Conservation (phyloP, 2,329 filamentous ascomycete genomes). For the Trichophyton rubrum region DNA sequence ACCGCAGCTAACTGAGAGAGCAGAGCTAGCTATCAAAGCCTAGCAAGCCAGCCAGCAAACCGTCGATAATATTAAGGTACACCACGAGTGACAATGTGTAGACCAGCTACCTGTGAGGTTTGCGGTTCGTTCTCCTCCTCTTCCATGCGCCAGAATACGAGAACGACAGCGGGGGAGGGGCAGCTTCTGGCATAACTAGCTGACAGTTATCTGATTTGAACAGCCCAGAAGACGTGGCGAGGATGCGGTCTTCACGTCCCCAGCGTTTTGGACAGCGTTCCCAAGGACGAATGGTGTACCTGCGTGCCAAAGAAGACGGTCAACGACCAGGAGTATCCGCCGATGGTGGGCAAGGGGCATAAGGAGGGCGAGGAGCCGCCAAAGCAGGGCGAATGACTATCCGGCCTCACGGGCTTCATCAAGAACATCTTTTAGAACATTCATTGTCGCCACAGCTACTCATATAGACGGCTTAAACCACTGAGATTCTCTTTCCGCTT, state of each 20-base stretch:
- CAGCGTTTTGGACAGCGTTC: constrained; percentile 41
- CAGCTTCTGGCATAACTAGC: not conserved
- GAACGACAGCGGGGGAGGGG: not conserved
- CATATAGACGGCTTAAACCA: not conserved
- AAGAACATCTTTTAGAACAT: constrained; percentile 1
- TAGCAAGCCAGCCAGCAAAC: not conserved
- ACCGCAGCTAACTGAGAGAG: not conserved
- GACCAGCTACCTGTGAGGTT: constrained; percentile 8
- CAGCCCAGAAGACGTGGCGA: constrained; percentile 40
- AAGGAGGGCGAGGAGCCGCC: constrained; percentile 6
- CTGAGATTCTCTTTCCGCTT: not conserved
- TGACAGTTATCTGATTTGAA: not conserved
- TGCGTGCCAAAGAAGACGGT: constrained; percentile 43
- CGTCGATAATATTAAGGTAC: not conserved
- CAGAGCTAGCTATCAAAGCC: not conserved
- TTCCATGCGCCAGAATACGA: not conserved
- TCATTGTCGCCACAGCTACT: not conserved
- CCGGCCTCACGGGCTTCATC: not conserved
- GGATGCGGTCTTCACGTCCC: constrained; percentile 42
- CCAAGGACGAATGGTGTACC: constrained; percentile 41
- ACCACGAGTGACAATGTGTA: constrained; percentile 10
- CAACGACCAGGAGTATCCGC: constrained; percentile 42
- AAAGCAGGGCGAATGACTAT: not conserved
- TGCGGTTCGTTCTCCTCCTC: constrained; percentile 8
- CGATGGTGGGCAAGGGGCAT: constrained; percentile 31